phyloP scores from a whole-genome alignment of 2,329 filamentous ascomycete species.

The Ophiostoma pallidulum region DNA sequence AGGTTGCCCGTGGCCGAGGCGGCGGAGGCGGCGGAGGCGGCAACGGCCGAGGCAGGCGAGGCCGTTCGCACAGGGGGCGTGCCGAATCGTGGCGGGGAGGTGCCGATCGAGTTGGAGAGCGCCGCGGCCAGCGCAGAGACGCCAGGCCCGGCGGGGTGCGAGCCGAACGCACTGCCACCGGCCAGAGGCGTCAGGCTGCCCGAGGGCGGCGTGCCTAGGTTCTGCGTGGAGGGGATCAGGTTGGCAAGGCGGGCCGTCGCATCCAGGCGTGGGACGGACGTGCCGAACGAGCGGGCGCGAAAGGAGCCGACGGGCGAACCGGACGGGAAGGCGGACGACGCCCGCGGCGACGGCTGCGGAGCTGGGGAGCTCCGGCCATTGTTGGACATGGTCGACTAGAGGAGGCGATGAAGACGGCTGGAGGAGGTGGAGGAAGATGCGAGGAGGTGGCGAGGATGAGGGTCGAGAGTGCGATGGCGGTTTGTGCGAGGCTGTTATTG shows the following conservation, averaged over 20 bases:
- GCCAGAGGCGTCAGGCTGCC: slow-evolving; percentile 53
- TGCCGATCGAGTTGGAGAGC: slow-evolving; percentile 64
- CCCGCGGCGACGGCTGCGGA: slow-evolving; percentile 14
- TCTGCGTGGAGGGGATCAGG: slow-evolving; percentile 36
- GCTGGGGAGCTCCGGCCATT: slow-evolving; percentile 16
- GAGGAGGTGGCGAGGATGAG: no score
- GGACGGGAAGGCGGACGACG: slow-evolving; percentile 32
- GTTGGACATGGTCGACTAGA: slow-evolving; percentile 9
- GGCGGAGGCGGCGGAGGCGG: slow-evolving; percentile 20
- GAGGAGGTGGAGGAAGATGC: no score
- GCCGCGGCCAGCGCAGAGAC: slow-evolving; percentile 83
- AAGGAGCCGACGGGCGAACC: slow-evolving; percentile 39
- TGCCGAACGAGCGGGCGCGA: slow-evolving; percentile 36
- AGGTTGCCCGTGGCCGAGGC: slow-evolving; percentile 29
- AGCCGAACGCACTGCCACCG: slow-evolving; percentile 49
- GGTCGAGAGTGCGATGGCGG: background rate
- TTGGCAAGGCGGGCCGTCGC: slow-evolving; percentile 53
- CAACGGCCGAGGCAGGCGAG: slow-evolving; percentile 36
- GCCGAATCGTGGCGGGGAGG: slow-evolving; percentile 60
- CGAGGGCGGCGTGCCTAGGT: slow-evolving; percentile 25
- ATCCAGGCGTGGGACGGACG: slow-evolving; percentile 48
- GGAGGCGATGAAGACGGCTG: background rate
- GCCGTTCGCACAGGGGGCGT: slow-evolving; percentile 51
- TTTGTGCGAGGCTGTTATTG: background rate
- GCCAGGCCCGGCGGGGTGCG: slow-evolving; percentile 63